Percentiles rank a stretch among this genome's conserved stretches.
Evolutionary conservation across 805 yeast species (phyloP).

Genomic region (Lipomyces oligophaga): DNA sequence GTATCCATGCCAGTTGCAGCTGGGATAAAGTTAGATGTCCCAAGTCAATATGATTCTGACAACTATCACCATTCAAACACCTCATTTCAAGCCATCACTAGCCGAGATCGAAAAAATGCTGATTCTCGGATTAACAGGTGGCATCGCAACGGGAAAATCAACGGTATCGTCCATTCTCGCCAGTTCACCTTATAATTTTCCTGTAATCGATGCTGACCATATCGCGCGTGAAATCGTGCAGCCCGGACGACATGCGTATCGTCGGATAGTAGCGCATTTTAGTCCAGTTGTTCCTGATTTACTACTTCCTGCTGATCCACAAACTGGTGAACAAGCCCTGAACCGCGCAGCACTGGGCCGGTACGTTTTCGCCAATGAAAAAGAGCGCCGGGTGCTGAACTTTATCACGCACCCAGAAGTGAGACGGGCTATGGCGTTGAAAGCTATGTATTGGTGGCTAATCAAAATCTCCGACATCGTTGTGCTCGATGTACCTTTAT

Average conservation of each 20-base stretch:
- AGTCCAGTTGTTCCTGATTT: slow-evolving; percentile 49
- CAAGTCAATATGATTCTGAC: neutral
- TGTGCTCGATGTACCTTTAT: slow-evolving; percentile 81
- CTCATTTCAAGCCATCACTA: too few relatives aligned
- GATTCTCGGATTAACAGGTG: slow-evolving; percentile 93
- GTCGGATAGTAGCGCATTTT: slow-evolving; percentile 60
- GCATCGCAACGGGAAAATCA: slow-evolving; percentile 95
- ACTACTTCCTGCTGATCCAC: slow-evolving; percentile 24
- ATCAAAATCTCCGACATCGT: slow-evolving; percentile 52
- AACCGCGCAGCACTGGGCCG: slow-evolving; percentile 75
- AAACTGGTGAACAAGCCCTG: slow-evolving; percentile 38
- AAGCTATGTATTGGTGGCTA: slow-evolving; percentile 56
- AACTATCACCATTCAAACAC: neutral
- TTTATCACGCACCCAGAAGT: slow-evolving; percentile 86
- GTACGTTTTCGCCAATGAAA: slow-evolving; percentile 62
- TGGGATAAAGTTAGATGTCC: too few relatives aligned
- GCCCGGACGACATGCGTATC: slow-evolving; percentile 73
- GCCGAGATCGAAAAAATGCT: slow-evolving; percentile 59
- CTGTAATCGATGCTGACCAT: slow-evolving; percentile 83
- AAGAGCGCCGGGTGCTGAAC: slow-evolving; percentile 59
- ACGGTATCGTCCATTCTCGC: slow-evolving; percentile 67
- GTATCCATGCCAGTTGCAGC: neutral
- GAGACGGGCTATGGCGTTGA: slow-evolving; percentile 57
- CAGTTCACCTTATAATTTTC: slow-evolving; percentile 42
- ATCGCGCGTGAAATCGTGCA: slow-evolving; percentile 82